A percentile compares a stretch with the other conserved stretches of the same genome.
phyloP scores from a whole-genome alignment of 768 basidiomycete genomes.

The Tremella fuciformis region DNA sequence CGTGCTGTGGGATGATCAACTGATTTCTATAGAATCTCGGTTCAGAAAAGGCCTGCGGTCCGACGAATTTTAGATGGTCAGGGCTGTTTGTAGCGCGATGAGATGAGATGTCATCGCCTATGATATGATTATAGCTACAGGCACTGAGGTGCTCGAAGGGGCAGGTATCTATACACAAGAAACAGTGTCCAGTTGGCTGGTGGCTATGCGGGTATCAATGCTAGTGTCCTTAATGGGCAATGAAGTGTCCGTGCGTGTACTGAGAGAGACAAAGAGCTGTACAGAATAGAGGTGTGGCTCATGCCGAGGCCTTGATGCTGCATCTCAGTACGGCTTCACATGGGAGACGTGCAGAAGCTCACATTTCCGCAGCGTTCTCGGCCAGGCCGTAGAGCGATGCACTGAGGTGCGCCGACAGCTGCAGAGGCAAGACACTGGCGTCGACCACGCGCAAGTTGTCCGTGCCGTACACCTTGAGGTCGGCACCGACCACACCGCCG shows the following conservation, averaged over 20 bases:
- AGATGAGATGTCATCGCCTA: not conserved
- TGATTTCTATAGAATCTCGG: conserved; percentile 9
- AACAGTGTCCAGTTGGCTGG: no score
- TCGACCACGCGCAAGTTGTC: conserved; percentile 42
- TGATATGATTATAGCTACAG: no score
- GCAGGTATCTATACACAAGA: no score
- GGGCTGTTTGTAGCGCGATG: not conserved
- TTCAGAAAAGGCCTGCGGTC: conserved; percentile 45
- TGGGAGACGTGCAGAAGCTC: not conserved
- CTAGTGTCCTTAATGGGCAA: no score
- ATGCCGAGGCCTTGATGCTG: not conserved
- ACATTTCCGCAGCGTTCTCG: conserved; percentile 6
- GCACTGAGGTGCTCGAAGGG: no score
- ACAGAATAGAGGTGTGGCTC: not conserved
- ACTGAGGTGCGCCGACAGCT: conserved; percentile 44
- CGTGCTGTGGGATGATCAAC: no score
- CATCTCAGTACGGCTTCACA: not conserved
- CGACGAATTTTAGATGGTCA: conserved; percentile 37
- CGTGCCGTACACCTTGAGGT: conserved; percentile 30
- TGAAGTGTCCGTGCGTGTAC: no score
- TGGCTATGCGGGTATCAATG: no score
- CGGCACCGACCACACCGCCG: conserved; percentile 40
- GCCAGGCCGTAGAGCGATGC: conserved; percentile 41
- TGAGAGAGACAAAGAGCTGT: not conserved
- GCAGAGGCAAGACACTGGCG: conserved; percentile 39